Evolutionary conservation across 1,284 basidiomycete species (phyloP), one percentile per base, ranked within the genome.

Genomic region (Trametes sp.): DNA sequence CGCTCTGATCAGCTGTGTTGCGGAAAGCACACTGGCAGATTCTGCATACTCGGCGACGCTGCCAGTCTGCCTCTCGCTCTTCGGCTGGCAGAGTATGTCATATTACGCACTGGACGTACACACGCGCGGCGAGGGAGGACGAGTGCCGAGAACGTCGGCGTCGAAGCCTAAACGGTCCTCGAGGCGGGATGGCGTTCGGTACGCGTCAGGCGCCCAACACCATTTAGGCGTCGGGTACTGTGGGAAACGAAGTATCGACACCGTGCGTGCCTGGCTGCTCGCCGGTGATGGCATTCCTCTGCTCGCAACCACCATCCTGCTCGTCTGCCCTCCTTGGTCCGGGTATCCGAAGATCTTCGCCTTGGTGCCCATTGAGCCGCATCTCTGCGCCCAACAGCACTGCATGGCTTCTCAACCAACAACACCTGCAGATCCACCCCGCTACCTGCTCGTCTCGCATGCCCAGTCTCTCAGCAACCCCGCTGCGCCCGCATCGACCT

Each of bases 381-480:
- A 41, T 19, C 38, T 14, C 13, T n/a, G 16, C 38, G 16, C 7
- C 16, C 38, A 6, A 19, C 14, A 19, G 14, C 6, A 19, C 16
- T 41, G 38, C 38, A 19, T n/a, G 38, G n/a, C 14, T 33, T 49
- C 28, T 28, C 48, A n/a, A 7, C 14, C n/a, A 24, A 29, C 26
- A 49, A 28, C 48, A 49, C n/a, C 48, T 31, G 24, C 33, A 21
- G 65, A 76, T 44, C 80, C 80, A 13, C 89, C 89, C 36, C 84
- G 82, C 75, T 90, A 90, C 69, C 72, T 90, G 50, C 80, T 91
- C 56, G 77, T 88, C 59, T 83, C 87, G 7, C 84, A 87, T 63
- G 80, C 69, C 44, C 67, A 69, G 52, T 82, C 33, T 76, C 61
- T 53, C 81, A 49, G 73, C 76, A 64, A 63, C 61, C 67, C 76